Evolutionary conservation across 2,329 filamentous ascomycete species (phyloP), one percentile per base, ranked within the genome.

Genomic region (Sarocladium brachiariae): DNA sequence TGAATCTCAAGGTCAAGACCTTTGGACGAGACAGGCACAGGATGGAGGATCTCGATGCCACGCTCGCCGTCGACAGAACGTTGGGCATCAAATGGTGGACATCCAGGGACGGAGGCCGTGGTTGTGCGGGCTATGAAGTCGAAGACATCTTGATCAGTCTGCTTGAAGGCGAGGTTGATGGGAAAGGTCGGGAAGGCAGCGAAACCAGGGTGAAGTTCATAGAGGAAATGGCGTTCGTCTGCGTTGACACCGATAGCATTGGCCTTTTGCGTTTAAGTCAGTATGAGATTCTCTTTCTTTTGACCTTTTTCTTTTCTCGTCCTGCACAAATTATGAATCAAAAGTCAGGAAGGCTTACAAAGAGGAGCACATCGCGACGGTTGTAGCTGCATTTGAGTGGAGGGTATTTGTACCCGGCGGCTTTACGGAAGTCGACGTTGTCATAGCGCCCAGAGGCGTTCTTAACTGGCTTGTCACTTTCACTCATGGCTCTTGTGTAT

Each of bases 151-250:
- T 71, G 67, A 48, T 68, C 65, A 5, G 70, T 70, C 56, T 69
- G 65, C 57, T 74, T 74, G 59, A 72, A 73, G 33, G 64, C 62
- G 4, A 73, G 63, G 51, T 72, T 72, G 55, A 72, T 67, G 24
- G 71, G 66, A 51, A 73, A 74, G 0, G 71, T 74, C n/a, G 72
- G 72, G 53, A 74, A 74, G 6, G 60, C 61, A 14, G 70, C 65
- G 43, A 74, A 74, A 18, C 63, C 59, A 4, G 70, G 69, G 31
- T 74, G 65, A 2, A 70, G 62, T 49, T 75, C 72, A 56, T 72
- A 71, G 18, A 69, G 60, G 52, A 72, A 70, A 53, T 74, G 71
- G 4, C 65, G 61, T 52, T 73, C 70, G 45, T 70, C 63, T 21
- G 63, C 62, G 49, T 64, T 60, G 27, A 58, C 59, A 10, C 67